These are phyloP conservation scores for Pseudozyma flocculosa DNA, from an alignment of 1,284 basidiomycete species.

Conservation along the genomic window DNA sequence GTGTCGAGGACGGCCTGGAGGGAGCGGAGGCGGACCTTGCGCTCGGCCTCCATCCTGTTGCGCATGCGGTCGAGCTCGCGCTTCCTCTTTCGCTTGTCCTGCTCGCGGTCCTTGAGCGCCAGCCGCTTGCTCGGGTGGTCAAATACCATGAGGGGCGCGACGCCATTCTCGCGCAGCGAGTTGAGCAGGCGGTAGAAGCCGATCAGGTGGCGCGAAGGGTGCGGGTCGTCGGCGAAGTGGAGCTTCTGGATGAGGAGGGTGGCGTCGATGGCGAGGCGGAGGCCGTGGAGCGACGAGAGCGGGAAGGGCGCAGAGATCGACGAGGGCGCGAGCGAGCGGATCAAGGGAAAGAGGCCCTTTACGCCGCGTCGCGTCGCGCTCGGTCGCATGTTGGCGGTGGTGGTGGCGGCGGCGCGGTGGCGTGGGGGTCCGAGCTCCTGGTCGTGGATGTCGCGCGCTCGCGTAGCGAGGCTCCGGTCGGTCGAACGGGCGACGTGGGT, in stretches of 20 bases:
- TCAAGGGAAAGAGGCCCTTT: constrained; percentile 41
- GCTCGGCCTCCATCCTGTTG: constrained; percentile 23
- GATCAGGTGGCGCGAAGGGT: constrained; percentile 40
- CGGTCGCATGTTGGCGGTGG: constrained; percentile 9
- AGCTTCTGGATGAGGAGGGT: constrained; percentile 38
- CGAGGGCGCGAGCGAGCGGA: constrained; percentile 15
- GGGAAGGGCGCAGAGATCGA: constrained; percentile 23
- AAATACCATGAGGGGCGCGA: constrained; percentile 47
- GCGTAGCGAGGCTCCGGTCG: too few species aligned
- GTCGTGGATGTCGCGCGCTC: too few species aligned
- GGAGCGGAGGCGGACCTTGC: constrained; percentile 14
- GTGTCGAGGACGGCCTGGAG: constrained; percentile 16
- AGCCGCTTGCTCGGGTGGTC: constrained; percentile 43
- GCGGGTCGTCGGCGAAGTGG: constrained; percentile 40
- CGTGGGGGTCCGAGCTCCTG: too few species aligned
- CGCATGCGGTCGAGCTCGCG: constrained; percentile 30
- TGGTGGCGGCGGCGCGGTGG: background rate
- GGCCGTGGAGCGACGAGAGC: constrained; percentile 17
- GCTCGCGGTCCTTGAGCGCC: constrained; percentile 38
- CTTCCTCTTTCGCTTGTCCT: constrained; percentile 30
- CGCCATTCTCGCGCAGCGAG: constrained; percentile 26
- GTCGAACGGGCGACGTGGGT: too few species aligned
- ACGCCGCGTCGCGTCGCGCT: constrained; percentile 15
- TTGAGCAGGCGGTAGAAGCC: constrained; percentile 44
- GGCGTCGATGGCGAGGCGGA: constrained; percentile 44